Conservation (phyloP, 2,329 filamentous ascomycete species). For the Aspergillus sp. region DNA sequence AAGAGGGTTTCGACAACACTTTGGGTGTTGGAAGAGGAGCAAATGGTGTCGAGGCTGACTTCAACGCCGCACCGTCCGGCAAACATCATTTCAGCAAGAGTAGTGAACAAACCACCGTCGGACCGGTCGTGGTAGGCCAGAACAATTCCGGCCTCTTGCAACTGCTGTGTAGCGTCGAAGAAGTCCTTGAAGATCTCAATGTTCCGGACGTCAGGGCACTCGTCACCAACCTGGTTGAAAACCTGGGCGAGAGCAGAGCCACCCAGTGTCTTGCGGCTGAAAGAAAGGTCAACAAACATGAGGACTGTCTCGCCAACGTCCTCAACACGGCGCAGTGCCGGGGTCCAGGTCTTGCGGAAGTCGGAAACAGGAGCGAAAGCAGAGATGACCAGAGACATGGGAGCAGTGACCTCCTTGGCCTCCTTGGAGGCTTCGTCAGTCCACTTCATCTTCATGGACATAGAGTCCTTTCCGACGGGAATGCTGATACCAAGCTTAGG, state of each 20-base stretch:
- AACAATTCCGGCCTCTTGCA: constrained; percentile 66
- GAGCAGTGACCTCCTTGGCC: constrained; percentile 81
- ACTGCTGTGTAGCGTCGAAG: constrained; percentile 75
- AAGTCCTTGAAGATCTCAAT: constrained; percentile 78
- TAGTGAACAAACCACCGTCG: constrained; percentile 87
- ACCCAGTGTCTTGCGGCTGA: constrained; percentile 74
- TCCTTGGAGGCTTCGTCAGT: constrained; percentile 63
- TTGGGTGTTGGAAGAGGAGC: constrained; percentile 55
- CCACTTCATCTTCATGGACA: constrained; percentile 99
- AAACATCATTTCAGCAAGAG: constrained; percentile 96
- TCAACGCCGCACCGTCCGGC: constrained; percentile 86
- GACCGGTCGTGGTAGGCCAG: constrained; percentile 93
- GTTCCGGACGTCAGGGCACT: constrained; percentile 81
- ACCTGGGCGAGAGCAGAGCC: constrained; percentile 89
- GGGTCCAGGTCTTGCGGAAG: constrained; percentile 87
- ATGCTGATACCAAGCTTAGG: constrained; percentile 87
- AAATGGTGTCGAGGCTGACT: constrained; percentile 69
- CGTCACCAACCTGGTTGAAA: constrained; percentile 77
- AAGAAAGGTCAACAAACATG: constrained; percentile 85
- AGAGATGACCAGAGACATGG: constrained; percentile 84
- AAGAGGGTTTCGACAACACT: constrained; percentile 75
- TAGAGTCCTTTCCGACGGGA: constrained; percentile 95
- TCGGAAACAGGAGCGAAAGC: constrained; percentile 83
- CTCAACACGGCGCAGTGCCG: constrained; percentile 73
- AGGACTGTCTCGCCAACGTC: constrained; percentile 86